phyloP scores from a whole-genome alignment of 1,139 yeast species.

The Debaryomyces nepalensis region DNA sequence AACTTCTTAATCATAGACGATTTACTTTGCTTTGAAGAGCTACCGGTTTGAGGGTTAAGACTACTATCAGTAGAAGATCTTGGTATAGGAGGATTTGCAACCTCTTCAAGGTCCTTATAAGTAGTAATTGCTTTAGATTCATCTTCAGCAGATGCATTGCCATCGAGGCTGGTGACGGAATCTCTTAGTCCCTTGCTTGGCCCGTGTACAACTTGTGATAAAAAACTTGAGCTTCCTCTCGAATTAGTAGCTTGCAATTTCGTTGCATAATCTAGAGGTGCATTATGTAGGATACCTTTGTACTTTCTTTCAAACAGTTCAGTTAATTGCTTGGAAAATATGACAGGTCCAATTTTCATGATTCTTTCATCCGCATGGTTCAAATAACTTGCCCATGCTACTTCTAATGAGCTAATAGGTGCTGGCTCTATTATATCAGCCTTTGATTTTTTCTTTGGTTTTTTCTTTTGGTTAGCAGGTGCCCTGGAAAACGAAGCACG shows the following conservation, averaged over 20 bases:
- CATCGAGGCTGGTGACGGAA: constrained; percentile 15
- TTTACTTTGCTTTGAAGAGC: constrained; percentile 7
- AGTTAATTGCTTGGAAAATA: constrained; percentile 40
- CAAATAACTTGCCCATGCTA: constrained; percentile 68
- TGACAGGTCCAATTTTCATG: constrained; percentile 62
- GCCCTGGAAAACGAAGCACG: constrained; percentile 38
- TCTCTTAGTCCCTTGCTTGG: constrained; percentile 37
- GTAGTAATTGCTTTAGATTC: constrained; percentile 40
- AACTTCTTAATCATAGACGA: constrained; percentile 35
- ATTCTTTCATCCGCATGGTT: constrained; percentile 71
- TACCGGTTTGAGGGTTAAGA: neutral
- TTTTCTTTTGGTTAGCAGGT: constrained; percentile 22
- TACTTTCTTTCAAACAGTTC: constrained; percentile 60
- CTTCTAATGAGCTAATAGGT: constrained; percentile 63
- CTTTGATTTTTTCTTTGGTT: constrained; percentile 24
- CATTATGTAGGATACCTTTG: constrained; percentile 60
- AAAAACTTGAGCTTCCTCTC: constrained; percentile 36
- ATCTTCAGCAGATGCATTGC: constrained; percentile 19
- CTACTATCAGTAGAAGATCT: constrained; percentile 5
- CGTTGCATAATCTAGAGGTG: constrained; percentile 54
- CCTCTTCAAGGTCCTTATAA: constrained; percentile 30
- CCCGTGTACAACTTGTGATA: constrained; percentile 63
- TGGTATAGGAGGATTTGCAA: constrained; percentile 14
- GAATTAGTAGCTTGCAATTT: constrained; percentile 28
- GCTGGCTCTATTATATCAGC: constrained; percentile 49